Conservation (phyloP, 176 grass and related monocot genomes). For the Coix lacrymajobi region DNA sequence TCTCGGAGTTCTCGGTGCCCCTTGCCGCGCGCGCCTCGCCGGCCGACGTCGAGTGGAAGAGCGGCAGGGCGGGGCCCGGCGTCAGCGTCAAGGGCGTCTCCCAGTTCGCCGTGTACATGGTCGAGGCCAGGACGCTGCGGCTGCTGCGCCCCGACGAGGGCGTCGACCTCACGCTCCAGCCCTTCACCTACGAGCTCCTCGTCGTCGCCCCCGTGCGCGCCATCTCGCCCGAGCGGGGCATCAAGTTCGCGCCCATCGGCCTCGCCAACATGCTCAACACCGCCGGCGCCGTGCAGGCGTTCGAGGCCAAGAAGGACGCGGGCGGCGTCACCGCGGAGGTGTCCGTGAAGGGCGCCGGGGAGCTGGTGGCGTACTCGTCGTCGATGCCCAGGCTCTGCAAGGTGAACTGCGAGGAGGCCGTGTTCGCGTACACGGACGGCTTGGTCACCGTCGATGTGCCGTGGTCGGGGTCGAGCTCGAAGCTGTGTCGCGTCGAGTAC, state of each 20-base stretch:
- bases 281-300: constrained; percentile 60
- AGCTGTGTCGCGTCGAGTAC: constrained; percentile 47
- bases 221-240: not conserved
- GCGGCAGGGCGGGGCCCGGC: not conserved
- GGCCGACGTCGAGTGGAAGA: constrained; percentile 76
- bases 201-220: constrained; percentile 61
- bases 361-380: constrained; percentile 72
- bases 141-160: constrained; percentile 46
- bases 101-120: constrained; percentile 57
- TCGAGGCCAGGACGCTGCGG: constrained; percentile 35
- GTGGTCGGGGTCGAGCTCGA: constrained; percentile 72
- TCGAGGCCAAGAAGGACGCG: constrained; percentile 2
- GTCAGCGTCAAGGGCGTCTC: constrained; percentile 30
- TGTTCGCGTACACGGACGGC: constrained; percentile 45
- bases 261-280: constrained; percentile 90
- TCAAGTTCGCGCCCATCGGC: constrained; percentile 67
- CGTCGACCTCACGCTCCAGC: constrained; percentile 55
- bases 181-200: constrained; percentile 83
- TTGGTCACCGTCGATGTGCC: constrained; percentile 57
- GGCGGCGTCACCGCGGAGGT: constrained; percentile 26
- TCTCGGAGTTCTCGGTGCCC: constrained; percentile 43
- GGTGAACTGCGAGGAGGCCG: constrained; percentile 49
- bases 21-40: constrained; percentile 41
- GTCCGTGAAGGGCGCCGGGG: constrained; percentile 60
- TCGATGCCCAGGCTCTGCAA: constrained; percentile 39